Percentiles rank a stretch among this genome's conserved stretches.
Conservation (phyloP, 2,329 filamentous ascomycete genomes). For the Penicillium thymicola region DNA sequence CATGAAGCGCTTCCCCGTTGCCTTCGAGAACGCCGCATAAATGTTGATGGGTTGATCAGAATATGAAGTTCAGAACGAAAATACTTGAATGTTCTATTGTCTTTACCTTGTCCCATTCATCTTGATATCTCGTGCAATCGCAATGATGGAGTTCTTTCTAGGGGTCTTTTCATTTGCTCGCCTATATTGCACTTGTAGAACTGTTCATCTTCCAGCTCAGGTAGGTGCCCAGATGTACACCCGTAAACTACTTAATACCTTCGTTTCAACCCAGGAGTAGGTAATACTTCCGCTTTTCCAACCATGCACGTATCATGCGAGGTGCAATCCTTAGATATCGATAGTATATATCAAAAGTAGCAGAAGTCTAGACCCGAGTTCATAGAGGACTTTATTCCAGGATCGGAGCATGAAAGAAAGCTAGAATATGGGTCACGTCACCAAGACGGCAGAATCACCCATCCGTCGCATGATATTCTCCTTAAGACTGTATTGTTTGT, state of each 20-base stretch:
- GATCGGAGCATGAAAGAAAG: neutral
- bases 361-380: conserved; percentile 2
- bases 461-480: neutral
- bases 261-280: neutral
- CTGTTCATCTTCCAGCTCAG: neutral
- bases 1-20: conserved; percentile 91
- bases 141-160: conserved; percentile 26
- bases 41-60: conserved; percentile 30
- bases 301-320: neutral
- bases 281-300: neutral
- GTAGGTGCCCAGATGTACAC: too few species aligned
- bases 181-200: neutral
- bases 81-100: conserved; percentile 23
- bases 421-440: neutral
- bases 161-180: conserved; percentile 11
- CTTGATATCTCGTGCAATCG: conserved; percentile 25
- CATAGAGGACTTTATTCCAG: neutral
- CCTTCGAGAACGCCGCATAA: conserved; percentile 57
- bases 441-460: neutral
- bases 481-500: neutral
- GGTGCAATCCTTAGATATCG: neutral
- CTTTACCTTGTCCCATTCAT: conserved; percentile 15
- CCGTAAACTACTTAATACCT: neutral
- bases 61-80: conserved; percentile 28
- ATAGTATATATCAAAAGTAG: neutral